These are phyloP conservation scores for Chaetomiaceae sp. DNA, from an alignment of 2,329 filamentous ascomycete species.

Conservation along the genomic window DNA sequence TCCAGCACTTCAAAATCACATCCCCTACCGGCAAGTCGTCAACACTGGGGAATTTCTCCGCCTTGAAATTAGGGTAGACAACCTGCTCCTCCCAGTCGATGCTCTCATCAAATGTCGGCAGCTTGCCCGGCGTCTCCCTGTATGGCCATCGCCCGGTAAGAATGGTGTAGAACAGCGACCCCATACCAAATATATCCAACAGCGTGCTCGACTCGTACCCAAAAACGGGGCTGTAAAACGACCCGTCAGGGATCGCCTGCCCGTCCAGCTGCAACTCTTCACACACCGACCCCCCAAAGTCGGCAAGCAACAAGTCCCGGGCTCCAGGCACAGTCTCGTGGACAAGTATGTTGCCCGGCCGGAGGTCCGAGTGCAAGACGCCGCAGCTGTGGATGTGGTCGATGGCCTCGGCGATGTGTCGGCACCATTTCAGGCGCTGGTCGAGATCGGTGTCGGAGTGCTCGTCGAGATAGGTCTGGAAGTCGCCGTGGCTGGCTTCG, in stretches of 20 bases:
- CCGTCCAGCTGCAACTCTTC: not conserved
- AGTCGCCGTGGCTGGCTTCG: slow-evolving; percentile 2
- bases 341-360: not conserved
- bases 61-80: not conserved
- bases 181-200: not conserved
- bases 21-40: not conserved
- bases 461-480: not conserved
- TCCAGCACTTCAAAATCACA: not conserved
- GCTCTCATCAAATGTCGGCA: not conserved
- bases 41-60: not conserved
- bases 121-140: not conserved
- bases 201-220: not conserved
- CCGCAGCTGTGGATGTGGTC: not conserved
- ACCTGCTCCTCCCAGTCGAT: not conserved
- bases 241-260: not conserved
- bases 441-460: not conserved
- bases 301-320: not conserved
- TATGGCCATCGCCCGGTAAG: not conserved
- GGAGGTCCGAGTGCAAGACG: slow-evolving; percentile 1
- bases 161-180: not conserved
- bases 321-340: not conserved
- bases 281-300: not conserved
- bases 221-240: slow-evolving; percentile 1
- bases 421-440: slow-evolving; percentile 1
- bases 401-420: not conserved